Conservation (phyloP, 768 basidiomycete genomes). For the Panellus pusillus region DNA sequence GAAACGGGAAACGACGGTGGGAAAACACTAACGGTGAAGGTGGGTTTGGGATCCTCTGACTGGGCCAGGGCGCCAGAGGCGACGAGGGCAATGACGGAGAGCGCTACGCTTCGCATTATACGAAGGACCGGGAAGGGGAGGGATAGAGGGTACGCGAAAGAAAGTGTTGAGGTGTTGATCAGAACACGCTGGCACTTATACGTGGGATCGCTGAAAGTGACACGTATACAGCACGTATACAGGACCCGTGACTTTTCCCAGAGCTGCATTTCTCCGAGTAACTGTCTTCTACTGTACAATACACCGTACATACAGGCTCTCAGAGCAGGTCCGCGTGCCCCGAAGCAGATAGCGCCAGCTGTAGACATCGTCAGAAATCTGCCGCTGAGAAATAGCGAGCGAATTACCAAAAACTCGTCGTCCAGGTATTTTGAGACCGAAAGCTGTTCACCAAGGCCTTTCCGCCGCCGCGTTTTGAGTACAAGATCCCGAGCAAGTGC, state of each 20-base stretch:
- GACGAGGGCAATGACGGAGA: constrained; percentile 71
- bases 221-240: constrained; percentile 14
- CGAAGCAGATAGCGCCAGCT: constrained; percentile 92
- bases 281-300: constrained; percentile 11
- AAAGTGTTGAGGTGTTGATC: constrained; percentile 24
- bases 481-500: constrained; percentile 93
- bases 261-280: not conserved
- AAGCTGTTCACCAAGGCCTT: constrained; percentile 95
- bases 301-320: constrained; percentile 14
- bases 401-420: constrained; percentile 89
- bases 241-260: not conserved
- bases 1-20: constrained; percentile 17
- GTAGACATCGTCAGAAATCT: constrained; percentile 9
- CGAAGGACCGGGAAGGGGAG: constrained; percentile 58
- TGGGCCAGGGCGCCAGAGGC: constrained; percentile 63
- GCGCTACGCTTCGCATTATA: constrained; percentile 88
- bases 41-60: constrained; percentile 61
- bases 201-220: constrained; percentile 2
- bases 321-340: constrained; percentile 94
- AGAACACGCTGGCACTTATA: constrained; percentile 11
- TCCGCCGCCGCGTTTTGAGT: constrained; percentile 92
- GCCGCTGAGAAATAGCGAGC: constrained; percentile 5
- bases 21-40: constrained; percentile 58
- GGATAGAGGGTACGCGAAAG: constrained; percentile 36
- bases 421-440: constrained; percentile 97